These are phyloP conservation scores for Fusarium sp. DNA, from an alignment of 2,329 filamentous ascomycete species.

Conservation along the genomic window DNA sequence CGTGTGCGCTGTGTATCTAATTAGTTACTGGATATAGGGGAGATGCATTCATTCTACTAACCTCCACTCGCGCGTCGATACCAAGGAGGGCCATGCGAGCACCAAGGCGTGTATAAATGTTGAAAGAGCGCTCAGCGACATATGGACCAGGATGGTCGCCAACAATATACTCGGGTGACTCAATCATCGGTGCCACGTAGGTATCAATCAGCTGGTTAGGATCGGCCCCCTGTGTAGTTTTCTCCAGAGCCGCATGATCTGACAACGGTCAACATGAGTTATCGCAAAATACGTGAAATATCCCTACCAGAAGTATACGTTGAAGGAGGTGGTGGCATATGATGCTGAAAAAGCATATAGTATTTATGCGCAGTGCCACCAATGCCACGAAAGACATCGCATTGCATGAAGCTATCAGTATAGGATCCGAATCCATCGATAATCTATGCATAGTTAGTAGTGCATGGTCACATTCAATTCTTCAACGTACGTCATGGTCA, in stretches of 20 bases:
- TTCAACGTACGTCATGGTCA: slow-evolving; percentile 79
- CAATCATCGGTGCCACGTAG: slow-evolving; percentile 71
- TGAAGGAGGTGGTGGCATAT: slow-evolving; percentile 84
- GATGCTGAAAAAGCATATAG: slow-evolving; percentile 98
- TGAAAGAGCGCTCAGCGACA: slow-evolving; percentile 88
- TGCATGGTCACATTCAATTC: neutral
- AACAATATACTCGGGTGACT: slow-evolving; percentile 81
- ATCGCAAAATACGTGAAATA: neutral
- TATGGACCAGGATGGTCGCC: slow-evolving; percentile 86
- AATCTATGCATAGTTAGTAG: slow-evolving; percentile 69
- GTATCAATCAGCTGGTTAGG: slow-evolving; percentile 79
- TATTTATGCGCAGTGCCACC: slow-evolving; percentile 97
- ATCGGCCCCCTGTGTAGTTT: slow-evolving; percentile 68
- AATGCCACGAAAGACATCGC: slow-evolving; percentile 90
- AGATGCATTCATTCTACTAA: slow-evolving; percentile 48
- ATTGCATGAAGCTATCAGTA: slow-evolving; percentile 92
- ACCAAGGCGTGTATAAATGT: slow-evolving; percentile 86
- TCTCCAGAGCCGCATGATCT: slow-evolving; percentile 47
- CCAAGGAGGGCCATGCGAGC: slow-evolving; percentile 87
- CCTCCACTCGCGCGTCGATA: slow-evolving; percentile 92
- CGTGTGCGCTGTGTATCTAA: slow-evolving; percentile 75
- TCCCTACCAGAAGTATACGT: slow-evolving; percentile 74
- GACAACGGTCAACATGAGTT: slow-evolving; percentile 22
- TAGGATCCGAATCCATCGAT: slow-evolving; percentile 96
- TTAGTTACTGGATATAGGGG: slow-evolving; percentile 57